Evolutionary conservation across 1,284 basidiomycete genomes (phyloP), one percentile per base, ranked within the genome.

Genomic region (Trametes polyzona): DNA sequence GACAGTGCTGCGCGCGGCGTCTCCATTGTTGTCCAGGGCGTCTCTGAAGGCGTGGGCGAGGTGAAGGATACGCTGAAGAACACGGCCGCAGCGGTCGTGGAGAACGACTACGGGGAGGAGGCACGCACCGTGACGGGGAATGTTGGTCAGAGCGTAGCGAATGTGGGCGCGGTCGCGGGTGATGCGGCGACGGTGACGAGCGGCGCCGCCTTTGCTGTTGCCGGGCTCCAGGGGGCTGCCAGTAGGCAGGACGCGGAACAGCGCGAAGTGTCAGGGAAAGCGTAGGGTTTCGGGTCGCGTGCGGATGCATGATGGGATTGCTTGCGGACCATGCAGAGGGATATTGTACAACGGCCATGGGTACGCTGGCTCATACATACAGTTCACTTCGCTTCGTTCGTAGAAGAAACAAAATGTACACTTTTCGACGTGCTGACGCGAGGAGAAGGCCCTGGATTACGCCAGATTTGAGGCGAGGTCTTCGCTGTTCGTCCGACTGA

Each of bases 41-140:
- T 64, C 23, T 47, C 26, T 3, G 55, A 46, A 23, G 66, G 62
- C 19, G 30, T 56, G 27, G 41, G 32, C 16, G 64, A 67, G 51
- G 55, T 68, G n/a, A 61, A 58, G 43, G 57, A 54, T 21, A 49
- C 65, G 26, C 29, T 64, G 4, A 40, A 58, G 17, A 59, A 64
- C 10, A 51, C 64, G 4, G 59, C 59, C 5, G 62, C 65, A 7
- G 39, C 47, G 26, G 50, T 65, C n/a, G 52, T 67, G 11, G 59
- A 69, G 63, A 68, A 66, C 48, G 65, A 65, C 44, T 61, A 59
- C 21, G 68, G 67, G 14, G 10, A 21, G 29, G 67, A 69, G 44
- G 64, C 65, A 42, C 52, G 65, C 29, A 55, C 55, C 14, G 60
- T 68, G 2, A 58, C 52, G 17, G 66, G 60, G 16, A 40, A 62